Evolutionary conservation across 371 early-diverging fungal species (phyloP), one percentile per base, ranked within the genome.

Genomic region (Mucor racemosus): DNA sequence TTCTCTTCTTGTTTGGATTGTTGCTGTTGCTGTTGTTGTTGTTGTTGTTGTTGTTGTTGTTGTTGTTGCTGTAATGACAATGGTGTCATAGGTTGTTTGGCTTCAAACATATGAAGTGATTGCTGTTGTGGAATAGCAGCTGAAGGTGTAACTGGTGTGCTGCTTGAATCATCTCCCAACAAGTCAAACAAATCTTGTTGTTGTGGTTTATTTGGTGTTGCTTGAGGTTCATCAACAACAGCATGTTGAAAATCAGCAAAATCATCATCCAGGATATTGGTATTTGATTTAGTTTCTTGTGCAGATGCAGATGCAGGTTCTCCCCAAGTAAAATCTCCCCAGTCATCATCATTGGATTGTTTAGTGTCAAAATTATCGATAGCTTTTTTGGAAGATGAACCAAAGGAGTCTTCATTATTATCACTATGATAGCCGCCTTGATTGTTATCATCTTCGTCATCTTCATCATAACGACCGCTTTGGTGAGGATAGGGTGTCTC

Each of bases 231-330:
- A 14, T 64, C 62, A 17, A 70, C 74, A 39, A 82, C 79, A 0
- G 89, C 88, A 44, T 81, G 79, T 59, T 87, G 88, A 60, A 89
- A 89, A 57, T 89, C 89, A 60, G 81, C 84, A 73, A 89, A 89
- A 40, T 88, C 89, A 62, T 87, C 70, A 46, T 68, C 69, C n/a
- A 42, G 13, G 14, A 54, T 31, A 38, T 35, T 15, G n/a, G 17
- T 36, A 14, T n/a, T 9, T 34, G 33, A 36, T 14, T n/a, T 55
- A 26, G 56, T 19, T 46, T 55, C 39, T 59, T 26, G 15, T 56
- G 15, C 5, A 41, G 34, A 55, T 56, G 15, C 5, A 41, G 34
- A 55, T 26, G 53, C 60, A 19, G 67, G 75, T n/a, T 63, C 72
- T 53, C 82, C 79, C 65, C 81, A 58, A 67, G 77, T 69, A 67